phyloP scores from a whole-genome alignment of 2,329 filamentous ascomycete genomes.

The Calonectria ilicicola region DNA sequence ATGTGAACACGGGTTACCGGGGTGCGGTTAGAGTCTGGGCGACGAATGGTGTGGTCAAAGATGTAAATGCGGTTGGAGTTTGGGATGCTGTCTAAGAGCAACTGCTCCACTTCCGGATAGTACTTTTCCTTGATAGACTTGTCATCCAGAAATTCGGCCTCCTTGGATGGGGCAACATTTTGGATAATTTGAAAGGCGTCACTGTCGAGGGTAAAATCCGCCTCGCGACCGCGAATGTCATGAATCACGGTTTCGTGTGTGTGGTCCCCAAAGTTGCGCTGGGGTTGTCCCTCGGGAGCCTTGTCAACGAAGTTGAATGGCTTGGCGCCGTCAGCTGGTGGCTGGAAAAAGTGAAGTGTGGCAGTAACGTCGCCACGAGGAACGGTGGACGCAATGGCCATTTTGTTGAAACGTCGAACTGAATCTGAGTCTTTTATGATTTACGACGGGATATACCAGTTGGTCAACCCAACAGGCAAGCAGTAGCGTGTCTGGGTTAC shows the following conservation, averaged over 20 bases:
- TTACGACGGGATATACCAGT: not conserved
- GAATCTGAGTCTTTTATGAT: not conserved
- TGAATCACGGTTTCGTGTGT: constrained; percentile 68
- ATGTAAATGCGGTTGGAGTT: constrained; percentile 76
- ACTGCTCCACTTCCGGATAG: constrained; percentile 84
- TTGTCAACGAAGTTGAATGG: constrained; percentile 78
- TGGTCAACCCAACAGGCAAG: not conserved
- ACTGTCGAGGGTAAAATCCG: constrained; percentile 74
- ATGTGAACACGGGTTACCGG: constrained; percentile 84
- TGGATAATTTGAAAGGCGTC: constrained; percentile 80
- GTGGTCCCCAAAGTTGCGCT: constrained; percentile 72
- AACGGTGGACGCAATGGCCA: constrained; percentile 56
- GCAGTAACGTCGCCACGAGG: constrained; percentile 72
- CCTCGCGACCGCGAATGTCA: constrained; percentile 80
- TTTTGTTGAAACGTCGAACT: constrained; percentile 31
- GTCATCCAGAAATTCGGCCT: constrained; percentile 73
- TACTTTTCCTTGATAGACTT: constrained; percentile 77
- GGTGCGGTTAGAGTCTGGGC: constrained; percentile 69
- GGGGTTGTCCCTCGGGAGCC: constrained; percentile 69
- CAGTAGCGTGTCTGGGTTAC: not conserved
- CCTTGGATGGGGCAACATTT: constrained; percentile 64
- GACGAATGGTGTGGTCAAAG: constrained; percentile 92
- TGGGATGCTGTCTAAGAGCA: constrained; percentile 76
- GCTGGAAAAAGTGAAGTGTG: constrained; percentile 73
- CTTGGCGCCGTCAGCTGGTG: constrained; percentile 68